phyloP scores from a whole-genome alignment of 768 basidiomycete species.

The Boletus sp. region DNA sequence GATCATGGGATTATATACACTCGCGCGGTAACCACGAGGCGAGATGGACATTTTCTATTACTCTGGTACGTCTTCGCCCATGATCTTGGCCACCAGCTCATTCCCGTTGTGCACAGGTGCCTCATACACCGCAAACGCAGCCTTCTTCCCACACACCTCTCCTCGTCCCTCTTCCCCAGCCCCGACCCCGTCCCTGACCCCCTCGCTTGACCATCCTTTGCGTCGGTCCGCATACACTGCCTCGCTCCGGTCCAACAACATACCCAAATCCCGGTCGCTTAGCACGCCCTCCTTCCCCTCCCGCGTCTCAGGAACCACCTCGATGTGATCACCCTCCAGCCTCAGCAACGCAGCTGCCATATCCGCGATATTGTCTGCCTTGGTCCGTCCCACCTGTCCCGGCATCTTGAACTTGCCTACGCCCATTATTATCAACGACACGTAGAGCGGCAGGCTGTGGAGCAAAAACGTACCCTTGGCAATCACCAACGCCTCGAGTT shows the following conservation, averaged over 20 bases:
- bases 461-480: constrained; percentile 60
- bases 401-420: constrained; percentile 83
- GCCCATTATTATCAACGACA: not conserved
- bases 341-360: constrained; percentile 74
- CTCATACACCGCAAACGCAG: constrained; percentile 77
- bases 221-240: constrained; percentile 69
- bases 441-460: not conserved
- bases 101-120: constrained; percentile 60
- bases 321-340: constrained; percentile 87
- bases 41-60: not conserved
- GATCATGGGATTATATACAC: not conserved
- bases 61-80: constrained; percentile 42
- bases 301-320: constrained; percentile 69
- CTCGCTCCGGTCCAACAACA: constrained; percentile 74
- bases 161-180: not conserved
- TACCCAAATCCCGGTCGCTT: constrained; percentile 75
- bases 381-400: constrained; percentile 48
- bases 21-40: not conserved
- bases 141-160: constrained; percentile 32
- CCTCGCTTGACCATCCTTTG: constrained; percentile 66
- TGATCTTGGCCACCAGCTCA: constrained; percentile 66
- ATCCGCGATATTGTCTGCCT: constrained; percentile 69
- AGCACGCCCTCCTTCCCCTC: constrained; percentile 71
- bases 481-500: constrained; percentile 93
- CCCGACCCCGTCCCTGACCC: not conserved